Evolutionary conservation across 768 basidiomycete genomes (phyloP), one percentile per base, ranked within the genome.

Genomic region (Mycena vulgaris): DNA sequence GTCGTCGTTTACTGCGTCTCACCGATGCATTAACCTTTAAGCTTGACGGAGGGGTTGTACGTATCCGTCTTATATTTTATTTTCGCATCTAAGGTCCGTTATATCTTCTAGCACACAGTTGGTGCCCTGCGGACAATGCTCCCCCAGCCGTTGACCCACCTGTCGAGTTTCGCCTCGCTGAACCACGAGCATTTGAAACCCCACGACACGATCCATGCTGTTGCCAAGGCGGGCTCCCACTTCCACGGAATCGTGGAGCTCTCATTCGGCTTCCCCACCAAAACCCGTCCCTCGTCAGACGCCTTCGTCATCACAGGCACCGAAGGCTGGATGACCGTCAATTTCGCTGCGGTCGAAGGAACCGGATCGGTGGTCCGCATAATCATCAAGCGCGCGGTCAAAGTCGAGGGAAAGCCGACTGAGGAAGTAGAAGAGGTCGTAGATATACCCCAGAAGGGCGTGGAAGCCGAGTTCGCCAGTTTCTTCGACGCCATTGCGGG

Each of bases 21-120:
- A 35, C n/a, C n/a, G n/a, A n/a, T n/a, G n/a, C 14, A 39, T 39
- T 39, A 23, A 23, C 42, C 17, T 19, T 73, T 35, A 77, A 95
- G 87, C 89, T 95, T 17, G 93, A 95, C 75, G 90, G 92, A 19
- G 94, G 93, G 67, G 94, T 95, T 35, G 90, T 92, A 80, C 74
- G 89, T 85, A 39, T 28, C 48, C 61, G 53, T 52, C 27, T 35
- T 48, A n/a, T 37, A 30, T 35, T 37, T 3, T 2, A 27, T 51
- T 11, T 47, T 55, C 62, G 60, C 39, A 42, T 42, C 31, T 47
- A 17, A 47, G n/a, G n/a, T n/a, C n/a, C 33, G 28, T 42, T 48
- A 23, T 40, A 23, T 39, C n/a, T 25, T 70, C 19, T 45, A 92
- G 91, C 94, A 95, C 81, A 91, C 89, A 9, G 81, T 87, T 16